Conservation (phyloP, 2,329 filamentous ascomycete species). For the Lasiodiplodia citricola region DNA sequence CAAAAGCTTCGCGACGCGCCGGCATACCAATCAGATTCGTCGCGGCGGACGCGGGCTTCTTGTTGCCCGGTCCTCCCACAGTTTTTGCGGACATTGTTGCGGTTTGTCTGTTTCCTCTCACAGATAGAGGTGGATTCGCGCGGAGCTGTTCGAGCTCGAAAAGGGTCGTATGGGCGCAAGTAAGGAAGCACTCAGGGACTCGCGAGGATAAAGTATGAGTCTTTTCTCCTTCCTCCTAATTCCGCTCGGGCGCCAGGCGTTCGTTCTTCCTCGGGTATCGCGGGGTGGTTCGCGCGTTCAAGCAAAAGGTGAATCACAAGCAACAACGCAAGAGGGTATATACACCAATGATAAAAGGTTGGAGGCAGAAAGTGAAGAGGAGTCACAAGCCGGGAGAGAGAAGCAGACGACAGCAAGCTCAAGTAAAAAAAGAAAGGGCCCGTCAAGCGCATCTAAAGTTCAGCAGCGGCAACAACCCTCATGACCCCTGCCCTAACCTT, state of each 20-base stretch:
- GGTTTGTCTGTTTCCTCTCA: background rate
- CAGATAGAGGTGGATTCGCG: background rate
- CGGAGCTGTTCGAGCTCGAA: background rate
- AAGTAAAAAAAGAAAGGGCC: conserved; percentile 1
- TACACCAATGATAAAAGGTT: background rate
- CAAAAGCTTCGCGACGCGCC: conserved; percentile 16
- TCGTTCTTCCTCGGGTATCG: background rate
- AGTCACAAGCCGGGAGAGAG: background rate
- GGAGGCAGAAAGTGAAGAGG: background rate
- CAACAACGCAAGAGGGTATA: background rate
- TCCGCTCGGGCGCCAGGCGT: background rate
- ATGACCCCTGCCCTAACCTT: conserved; percentile 18
- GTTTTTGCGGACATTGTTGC: conserved; percentile 65
- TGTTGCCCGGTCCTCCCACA: conserved; percentile 63
- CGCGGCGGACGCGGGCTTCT: conserved; percentile 81
- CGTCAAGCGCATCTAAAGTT: background rate
- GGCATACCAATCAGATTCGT: conserved; percentile 86
- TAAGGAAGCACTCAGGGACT: background rate
- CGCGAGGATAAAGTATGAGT: background rate
- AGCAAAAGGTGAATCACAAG: background rate
- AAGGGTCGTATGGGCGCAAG: background rate
- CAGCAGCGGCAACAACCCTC: conserved; percentile 2
- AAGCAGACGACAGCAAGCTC: background rate
- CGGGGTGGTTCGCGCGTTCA: background rate
- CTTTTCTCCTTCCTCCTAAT: background rate